Conservation (phyloP, 345 rosid species). For the Sisymbrium altissimum region DNA sequence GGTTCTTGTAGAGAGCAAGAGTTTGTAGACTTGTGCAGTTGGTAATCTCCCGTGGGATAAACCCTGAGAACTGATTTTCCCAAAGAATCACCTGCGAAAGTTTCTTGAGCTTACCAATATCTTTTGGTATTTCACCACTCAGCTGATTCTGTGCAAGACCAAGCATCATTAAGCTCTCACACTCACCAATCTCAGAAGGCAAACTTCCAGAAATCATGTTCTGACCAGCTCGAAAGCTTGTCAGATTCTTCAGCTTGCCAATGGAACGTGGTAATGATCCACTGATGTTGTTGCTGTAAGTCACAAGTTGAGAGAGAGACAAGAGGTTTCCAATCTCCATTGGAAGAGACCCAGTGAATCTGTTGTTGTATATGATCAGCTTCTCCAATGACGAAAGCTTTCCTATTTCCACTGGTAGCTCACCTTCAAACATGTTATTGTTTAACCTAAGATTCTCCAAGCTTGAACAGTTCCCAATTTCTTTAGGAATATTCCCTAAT, state of each 20-base stretch:
- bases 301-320: slow-evolving; percentile 56
- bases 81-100: slow-evolving; percentile 65
- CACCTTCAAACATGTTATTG: slow-evolving; percentile 59
- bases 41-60: slow-evolving; percentile 63
- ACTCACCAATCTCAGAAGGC: slow-evolving; percentile 68
- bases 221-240: slow-evolving; percentile 72
- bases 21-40: slow-evolving; percentile 59
- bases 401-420: slow-evolving; percentile 54
- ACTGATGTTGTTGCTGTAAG: slow-evolving; percentile 65
- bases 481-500: slow-evolving; percentile 55
- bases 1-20: slow-evolving; percentile 79
- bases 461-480: slow-evolving; percentile 57
- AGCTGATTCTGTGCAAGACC: slow-evolving; percentile 86
- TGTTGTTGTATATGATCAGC: slow-evolving; percentile 70
- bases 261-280: slow-evolving; percentile 67
- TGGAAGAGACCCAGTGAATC: slow-evolving; percentile 69
- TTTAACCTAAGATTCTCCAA: slow-evolving; percentile 54
- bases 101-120: slow-evolving; percentile 61
- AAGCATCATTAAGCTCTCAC: slow-evolving; percentile 58
- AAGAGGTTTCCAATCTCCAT: slow-evolving; percentile 61
- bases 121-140: slow-evolving; percentile 60
- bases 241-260: slow-evolving; percentile 59
- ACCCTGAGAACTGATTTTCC: slow-evolving; percentile 73
- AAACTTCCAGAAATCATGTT: slow-evolving; percentile 78
- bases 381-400: slow-evolving; percentile 43